These are phyloP conservation scores for Medicago ruthenica DNA, from an alignment of 306 rosid genomes.

Conservation along the genomic window DNA sequence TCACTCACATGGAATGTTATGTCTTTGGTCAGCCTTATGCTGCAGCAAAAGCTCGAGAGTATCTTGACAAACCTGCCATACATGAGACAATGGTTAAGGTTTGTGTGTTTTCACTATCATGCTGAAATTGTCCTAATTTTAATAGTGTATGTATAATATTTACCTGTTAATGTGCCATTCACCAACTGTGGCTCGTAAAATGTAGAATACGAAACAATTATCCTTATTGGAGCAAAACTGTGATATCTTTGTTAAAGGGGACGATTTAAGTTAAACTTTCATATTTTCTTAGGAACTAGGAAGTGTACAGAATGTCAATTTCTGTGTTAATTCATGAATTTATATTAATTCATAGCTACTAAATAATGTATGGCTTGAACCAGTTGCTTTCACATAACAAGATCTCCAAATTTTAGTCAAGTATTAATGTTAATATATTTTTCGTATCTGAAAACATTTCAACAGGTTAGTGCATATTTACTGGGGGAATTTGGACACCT, in stretches of 20 bases:
- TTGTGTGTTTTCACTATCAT: slow-evolving; percentile 42
- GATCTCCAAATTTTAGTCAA: slow-evolving; percentile 8
- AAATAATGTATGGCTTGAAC: slow-evolving; percentile 29
- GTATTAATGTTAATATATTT: slow-evolving; percentile 21
- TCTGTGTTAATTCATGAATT: slow-evolving; percentile 31
- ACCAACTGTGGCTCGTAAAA: slow-evolving; percentile 35
- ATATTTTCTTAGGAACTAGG: slow-evolving; percentile 23
- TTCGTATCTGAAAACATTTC: slow-evolving; percentile 44
- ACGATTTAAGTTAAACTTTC: slow-evolving; percentile 24
- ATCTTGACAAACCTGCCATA: slow-evolving; percentile 97
- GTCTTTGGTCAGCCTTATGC: slow-evolving; percentile 89
- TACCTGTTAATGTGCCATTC: slow-evolving; percentile 17
- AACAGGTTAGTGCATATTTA: slow-evolving; percentile 96
- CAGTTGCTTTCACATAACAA: slow-evolving; percentile 37
- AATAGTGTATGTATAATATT: slow-evolving; percentile 6
- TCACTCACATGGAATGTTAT: slow-evolving; percentile 51
- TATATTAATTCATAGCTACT: slow-evolving; percentile 29
- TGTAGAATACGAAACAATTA: slow-evolving; percentile 26
- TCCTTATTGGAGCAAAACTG: slow-evolving; percentile 26
- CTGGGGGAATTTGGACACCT: slow-evolving; percentile 99
- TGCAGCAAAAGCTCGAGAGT: slow-evolving; percentile 93
- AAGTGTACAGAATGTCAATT: slow-evolving; percentile 30
- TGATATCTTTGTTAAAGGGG: slow-evolving; percentile 25
- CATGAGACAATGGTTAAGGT: slow-evolving; percentile 99
- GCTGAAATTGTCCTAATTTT: slow-evolving; percentile 26